Evolutionary conservation across 495 filamentous ascomycete genomes (phyloP).

Genomic region (Extremus antarcticus): DNA sequence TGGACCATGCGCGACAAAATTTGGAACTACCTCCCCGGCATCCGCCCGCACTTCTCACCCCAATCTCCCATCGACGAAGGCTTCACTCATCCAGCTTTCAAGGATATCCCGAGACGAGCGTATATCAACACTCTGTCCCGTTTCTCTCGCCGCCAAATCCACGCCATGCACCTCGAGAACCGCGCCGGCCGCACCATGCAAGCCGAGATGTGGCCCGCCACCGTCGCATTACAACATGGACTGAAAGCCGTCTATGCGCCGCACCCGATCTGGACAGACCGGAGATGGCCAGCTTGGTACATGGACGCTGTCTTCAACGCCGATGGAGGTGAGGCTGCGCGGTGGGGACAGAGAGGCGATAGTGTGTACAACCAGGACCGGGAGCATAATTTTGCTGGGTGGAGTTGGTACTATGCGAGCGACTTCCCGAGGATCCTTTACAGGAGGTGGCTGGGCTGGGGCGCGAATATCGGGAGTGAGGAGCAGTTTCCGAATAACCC

Average conservation of each 20-base stretch:
- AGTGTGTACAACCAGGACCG: slow-evolving; percentile 30
- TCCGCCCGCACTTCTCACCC: slow-evolving; percentile 25
- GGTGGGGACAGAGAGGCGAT: slow-evolving; percentile 26
- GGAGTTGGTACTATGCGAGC: slow-evolving; percentile 49
- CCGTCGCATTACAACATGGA: slow-evolving; percentile 56
- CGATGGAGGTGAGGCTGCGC: slow-evolving; percentile 16
- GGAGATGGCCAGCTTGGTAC: slow-evolving; percentile 44
- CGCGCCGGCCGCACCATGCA: slow-evolving; percentile 49
- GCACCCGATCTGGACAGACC: slow-evolving; percentile 60
- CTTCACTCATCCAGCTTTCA: slow-evolving; percentile 25
- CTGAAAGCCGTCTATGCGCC: slow-evolving; percentile 59
- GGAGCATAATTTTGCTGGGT: slow-evolving; percentile 45
- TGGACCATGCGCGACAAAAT: slow-evolving; percentile 53
- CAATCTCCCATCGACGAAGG: slow-evolving; percentile 19
- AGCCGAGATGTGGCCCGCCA: slow-evolving; percentile 60
- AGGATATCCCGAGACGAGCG: slow-evolving; percentile 47
- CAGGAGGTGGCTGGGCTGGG: slow-evolving; percentile 49
- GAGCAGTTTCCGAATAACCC: not conserved
- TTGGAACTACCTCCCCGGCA: slow-evolving; percentile 48
- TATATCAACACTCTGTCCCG: slow-evolving; percentile 57
- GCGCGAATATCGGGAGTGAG: slow-evolving; percentile 5
- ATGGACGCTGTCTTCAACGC: slow-evolving; percentile 54
- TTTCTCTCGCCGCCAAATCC: slow-evolving; percentile 49
- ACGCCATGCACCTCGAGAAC: slow-evolving; percentile 53
- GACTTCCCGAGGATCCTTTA: slow-evolving; percentile 45